Percentiles rank a stretch among this genome's conserved stretches.
Conservation (phyloP, 208 protist genomes). For the Crithidia acanthocephali region DNA sequence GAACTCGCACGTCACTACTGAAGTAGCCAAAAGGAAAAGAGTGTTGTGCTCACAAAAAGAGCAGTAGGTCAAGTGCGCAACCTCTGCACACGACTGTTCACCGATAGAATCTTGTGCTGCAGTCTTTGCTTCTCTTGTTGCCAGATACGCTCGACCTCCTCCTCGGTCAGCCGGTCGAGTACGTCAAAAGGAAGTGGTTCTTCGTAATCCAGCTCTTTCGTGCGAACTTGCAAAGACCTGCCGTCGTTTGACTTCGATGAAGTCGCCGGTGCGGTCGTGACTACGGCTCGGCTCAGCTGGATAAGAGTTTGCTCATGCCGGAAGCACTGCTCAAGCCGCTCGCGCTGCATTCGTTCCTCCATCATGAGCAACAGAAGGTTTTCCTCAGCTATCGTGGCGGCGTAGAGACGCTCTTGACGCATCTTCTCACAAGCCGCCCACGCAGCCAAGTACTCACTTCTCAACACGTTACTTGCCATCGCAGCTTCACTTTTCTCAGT, state of each 20-base stretch:
- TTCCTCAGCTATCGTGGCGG: constrained; percentile 22
- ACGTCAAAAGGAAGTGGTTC: constrained; percentile 17
- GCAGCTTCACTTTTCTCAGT: no score
- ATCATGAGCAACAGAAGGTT: constrained; percentile 10
- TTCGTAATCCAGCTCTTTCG: neutral
- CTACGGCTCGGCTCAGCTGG: constrained; percentile 10
- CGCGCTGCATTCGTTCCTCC: constrained; percentile 23
- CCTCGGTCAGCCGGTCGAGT: constrained; percentile 21
- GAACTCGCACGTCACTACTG: no score
- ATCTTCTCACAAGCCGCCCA: constrained; percentile 8
- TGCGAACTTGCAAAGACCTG: neutral
- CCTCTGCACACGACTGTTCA: constrained; percentile 18
- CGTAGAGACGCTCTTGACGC: constrained; percentile 23
- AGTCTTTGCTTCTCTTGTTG: constrained; percentile 19
- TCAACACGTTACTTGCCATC: neutral
- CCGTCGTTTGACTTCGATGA: neutral
- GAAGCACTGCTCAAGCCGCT: constrained; percentile 28
- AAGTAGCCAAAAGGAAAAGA: neutral
- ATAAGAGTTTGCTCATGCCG: constrained; percentile 21
- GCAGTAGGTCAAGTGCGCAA: neutral
- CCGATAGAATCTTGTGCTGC: neutral
- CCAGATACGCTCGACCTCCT: constrained; percentile 32
- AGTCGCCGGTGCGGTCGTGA: neutral
- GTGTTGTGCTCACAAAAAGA: neutral
- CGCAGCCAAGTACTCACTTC: neutral